phyloP scores from a whole-genome alignment of 2,329 filamentous ascomycete genomes.

The Stylonectria norvegica region DNA sequence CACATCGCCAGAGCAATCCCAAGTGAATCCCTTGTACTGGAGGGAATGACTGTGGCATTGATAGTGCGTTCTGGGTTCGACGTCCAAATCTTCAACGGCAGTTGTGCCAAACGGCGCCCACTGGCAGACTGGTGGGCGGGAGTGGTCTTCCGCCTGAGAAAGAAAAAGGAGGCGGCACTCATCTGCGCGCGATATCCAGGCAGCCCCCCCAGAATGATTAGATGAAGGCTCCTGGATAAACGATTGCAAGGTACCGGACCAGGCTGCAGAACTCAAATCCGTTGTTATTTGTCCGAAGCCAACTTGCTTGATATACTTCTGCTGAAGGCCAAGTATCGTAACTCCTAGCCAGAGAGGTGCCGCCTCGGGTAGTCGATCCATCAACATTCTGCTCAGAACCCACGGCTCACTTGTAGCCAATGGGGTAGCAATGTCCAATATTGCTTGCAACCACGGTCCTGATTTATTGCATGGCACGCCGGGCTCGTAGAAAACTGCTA shows the following conservation, averaged over 20 bases:
- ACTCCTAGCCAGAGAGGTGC: not conserved
- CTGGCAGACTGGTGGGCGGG: not conserved
- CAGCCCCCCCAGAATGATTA: no score
- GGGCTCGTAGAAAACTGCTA: not conserved
- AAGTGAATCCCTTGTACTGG: slow-evolving; percentile 2
- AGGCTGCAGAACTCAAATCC: not conserved
- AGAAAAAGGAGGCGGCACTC: slow-evolving; percentile 2
- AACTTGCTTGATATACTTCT: no score
- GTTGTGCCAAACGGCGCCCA: slow-evolving; percentile 2
- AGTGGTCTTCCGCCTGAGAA: not conserved
- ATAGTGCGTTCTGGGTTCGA: not conserved
- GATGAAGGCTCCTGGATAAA: slow-evolving; percentile 1
- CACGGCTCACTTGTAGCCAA: slow-evolving; percentile 1
- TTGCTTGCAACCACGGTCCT: slow-evolving; percentile 1
- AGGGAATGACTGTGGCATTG: not conserved
- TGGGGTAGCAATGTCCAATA: not conserved
- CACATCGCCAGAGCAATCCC: not conserved
- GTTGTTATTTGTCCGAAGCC: not conserved
- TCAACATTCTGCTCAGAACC: slow-evolving; percentile 1
- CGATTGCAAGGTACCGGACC: not conserved
- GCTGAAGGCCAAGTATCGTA: not conserved
- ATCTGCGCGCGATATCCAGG: not conserved
- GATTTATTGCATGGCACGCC: slow-evolving; percentile 1
- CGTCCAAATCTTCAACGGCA: not conserved
- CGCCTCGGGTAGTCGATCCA: not conserved